Base-by-base conservation (phyloP, 2,329 filamentous ascomycete species). In the Phaeophleospora eucalypticola region DNA sequence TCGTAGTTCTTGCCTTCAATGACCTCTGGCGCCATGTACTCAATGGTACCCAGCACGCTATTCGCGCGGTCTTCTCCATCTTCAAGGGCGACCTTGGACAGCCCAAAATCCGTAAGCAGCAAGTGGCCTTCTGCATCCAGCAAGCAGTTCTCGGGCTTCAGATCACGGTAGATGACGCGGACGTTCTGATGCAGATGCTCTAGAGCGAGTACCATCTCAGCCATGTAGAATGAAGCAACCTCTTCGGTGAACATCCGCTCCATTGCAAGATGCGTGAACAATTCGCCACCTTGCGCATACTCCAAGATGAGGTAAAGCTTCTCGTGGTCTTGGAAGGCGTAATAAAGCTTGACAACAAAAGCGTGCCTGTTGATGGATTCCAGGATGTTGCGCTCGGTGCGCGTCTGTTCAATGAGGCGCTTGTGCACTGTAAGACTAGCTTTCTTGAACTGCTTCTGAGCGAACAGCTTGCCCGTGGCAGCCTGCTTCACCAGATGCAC, bases 1-100 rank as follows among this genome's bases (percentile, higher is more conserved):
- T 91, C 90, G 67, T 98, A 98, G 56, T 87, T 84, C 56, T 87
- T 83, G 51, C 89, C 90, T 52, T 84, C 80, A 51, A 98, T 82
- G 42, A 98, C 87, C 70, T 98, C 93, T 1, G 93, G 93, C 0
- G 93, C 94, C 93, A 98, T 98, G 77, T 98, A 98, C 67, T 97
- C 93, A 48, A 96, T 85, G 0, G 93, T 98, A 41, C 93, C 93
- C 8, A 96, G 81, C 56, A 96, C 86, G 35, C 89, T 95, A 69
- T 89, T 88, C 76, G 91, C 96, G 24, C 76, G 77, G 9, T 55
- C 52, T 54, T 77, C 77, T 45, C 80, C 78, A 45, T 80, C 82
- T 48, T 89, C 84, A 14, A 93, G 79, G 1, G 90, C 84, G 24
- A 97, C 93, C 70, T 98, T 98, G 71, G 88, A 95, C 15, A 98